These are phyloP conservation scores for Lolium rigidum DNA, from an alignment of 176 grass and related monocot genomes.

Conservation along the genomic window DNA sequence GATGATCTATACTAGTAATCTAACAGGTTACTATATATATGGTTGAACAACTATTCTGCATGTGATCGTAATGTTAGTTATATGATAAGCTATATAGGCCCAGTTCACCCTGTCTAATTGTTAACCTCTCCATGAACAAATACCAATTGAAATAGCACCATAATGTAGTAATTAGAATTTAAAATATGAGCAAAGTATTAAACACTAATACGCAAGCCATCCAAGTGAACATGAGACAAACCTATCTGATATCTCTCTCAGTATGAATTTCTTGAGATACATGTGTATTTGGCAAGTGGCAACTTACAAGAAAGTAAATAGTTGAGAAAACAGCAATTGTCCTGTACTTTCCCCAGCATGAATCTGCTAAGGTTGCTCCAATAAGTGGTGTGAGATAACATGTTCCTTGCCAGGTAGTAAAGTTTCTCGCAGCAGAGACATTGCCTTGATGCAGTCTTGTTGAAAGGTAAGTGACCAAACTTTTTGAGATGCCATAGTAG, in stretches of 20 bases:
- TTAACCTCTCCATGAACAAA: conserved; percentile 4
- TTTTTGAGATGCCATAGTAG: conserved; percentile 83
- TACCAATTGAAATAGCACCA: conserved; percentile 11
- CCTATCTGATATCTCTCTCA: neutral
- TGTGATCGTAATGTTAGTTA: neutral
- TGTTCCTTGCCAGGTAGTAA: conserved; percentile 86
- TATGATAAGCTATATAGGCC: conserved; percentile 7
- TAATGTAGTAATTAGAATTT: neutral
- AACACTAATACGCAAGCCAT: neutral
- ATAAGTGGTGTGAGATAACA: conserved; percentile 82
- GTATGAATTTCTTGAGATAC: neutral
- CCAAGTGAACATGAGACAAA: conserved; percentile 5
- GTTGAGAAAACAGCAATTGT: conserved; percentile 77
- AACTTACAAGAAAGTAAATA: conserved; percentile 83
- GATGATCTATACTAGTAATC: conserved; percentile 8
- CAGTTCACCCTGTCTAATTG: neutral
- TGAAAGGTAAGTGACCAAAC: conserved; percentile 81
- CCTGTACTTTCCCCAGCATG: conserved; percentile 72
- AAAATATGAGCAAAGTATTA: neutral
- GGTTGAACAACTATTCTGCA: neutral
- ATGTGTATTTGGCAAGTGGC: neutral
- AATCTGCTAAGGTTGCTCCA: conserved; percentile 78
- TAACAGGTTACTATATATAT: conserved; percentile 23
- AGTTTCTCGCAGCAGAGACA: conserved; percentile 71
- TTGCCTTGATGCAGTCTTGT: conserved; percentile 69